phyloP scores from a whole-genome alignment of 2,329 filamentous ascomycete genomes.

The Trichophyton simii region DNA sequence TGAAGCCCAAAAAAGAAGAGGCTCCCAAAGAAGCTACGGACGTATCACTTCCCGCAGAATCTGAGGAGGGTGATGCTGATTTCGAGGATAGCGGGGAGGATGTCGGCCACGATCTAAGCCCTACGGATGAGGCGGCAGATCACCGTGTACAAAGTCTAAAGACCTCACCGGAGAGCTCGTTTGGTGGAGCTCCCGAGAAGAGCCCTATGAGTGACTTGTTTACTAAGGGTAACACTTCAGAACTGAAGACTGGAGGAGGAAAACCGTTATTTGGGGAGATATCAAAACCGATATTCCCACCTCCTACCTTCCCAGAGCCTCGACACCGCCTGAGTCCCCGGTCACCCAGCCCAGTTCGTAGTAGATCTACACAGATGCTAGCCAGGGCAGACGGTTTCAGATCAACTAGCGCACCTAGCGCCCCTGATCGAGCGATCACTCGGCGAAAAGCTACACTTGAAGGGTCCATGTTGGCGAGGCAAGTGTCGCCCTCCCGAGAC shows the following conservation, averaged over 20 bases:
- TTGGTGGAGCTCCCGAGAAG: conserved; percentile 26
- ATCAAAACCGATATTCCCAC: conserved; percentile 27
- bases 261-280: conserved; percentile 36
- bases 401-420: conserved; percentile 28
- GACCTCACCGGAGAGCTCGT: conserved; percentile 34
- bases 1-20: conserved; percentile 9
- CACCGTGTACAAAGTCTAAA: conserved; percentile 25
- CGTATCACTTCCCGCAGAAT: conserved; percentile 24
- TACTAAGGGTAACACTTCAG: conserved; percentile 24
- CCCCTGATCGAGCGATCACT: conserved; percentile 27
- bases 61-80: conserved; percentile 25
- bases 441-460: conserved; percentile 30
- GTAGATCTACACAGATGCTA: conserved; percentile 18
- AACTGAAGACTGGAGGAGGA: conserved; percentile 18
- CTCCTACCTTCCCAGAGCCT: conserved; percentile 22
- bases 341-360: conserved; percentile 37
- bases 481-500: conserved; percentile 16
- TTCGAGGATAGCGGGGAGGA: conserved; percentile 38
- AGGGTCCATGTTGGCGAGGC: conserved; percentile 21
- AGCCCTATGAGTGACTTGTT: conserved; percentile 31
- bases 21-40: conserved; percentile 5
- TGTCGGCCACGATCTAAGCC: conserved; percentile 29
- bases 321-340: conserved; percentile 25
- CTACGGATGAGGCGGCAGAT: conserved; percentile 20
- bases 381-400: conserved; percentile 24